Evolutionary conservation across 108 stramenopile species (phyloP), one percentile per base, ranked within the genome.

Genomic region (Fragilariopsis cylindrus): DNA sequence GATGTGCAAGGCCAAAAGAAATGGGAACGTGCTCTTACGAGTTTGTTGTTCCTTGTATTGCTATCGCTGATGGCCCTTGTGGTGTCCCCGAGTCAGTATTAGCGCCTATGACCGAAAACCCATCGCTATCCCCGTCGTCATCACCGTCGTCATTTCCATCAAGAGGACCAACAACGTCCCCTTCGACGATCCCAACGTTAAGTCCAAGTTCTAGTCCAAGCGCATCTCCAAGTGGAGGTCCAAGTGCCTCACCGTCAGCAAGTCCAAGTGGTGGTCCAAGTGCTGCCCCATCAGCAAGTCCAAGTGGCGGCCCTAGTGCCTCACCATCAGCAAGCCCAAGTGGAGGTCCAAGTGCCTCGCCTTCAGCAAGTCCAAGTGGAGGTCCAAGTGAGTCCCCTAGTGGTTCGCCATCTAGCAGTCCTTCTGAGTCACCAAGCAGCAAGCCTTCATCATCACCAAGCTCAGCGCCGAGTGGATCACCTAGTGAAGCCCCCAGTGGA

Each of bases 131-230:
- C 47, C 11, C 46, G 7, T n/a, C 18, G 8, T 54, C 72, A 46
- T 48, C 62, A 13, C 9, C 45, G n/a, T 2, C 52, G 30, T 48
- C 72, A 46, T 49, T 1, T 48, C 9, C 60, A 42, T 47, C 18
- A 45, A 7, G n/a, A 43, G 67, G 67, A 4, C 75, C 75, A 40
- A 55, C 66, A 18, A n/a, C 16, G 7, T 30, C 11, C 8, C 72
- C 74, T 46, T 56, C 73, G 1, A 8, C 47, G 8, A 30, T 46
- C 21, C 73, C 73, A 30, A 48, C 73, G 39, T 8, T 64, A 7
- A 42, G 73, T 30, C 73, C 73, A n/a, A 74, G 55, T 46, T 43
- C 58, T 47, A n/a, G n/a, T n/a, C n/a, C n/a, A n/a, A n/a, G n/a
- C n/a, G 66, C 44, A 9, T 67, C 75, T 11, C 52, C 52, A 12